Evolutionary conservation across 2,329 filamentous ascomycete species (phyloP).

Genomic region (Exophiala calicioides): DNA sequence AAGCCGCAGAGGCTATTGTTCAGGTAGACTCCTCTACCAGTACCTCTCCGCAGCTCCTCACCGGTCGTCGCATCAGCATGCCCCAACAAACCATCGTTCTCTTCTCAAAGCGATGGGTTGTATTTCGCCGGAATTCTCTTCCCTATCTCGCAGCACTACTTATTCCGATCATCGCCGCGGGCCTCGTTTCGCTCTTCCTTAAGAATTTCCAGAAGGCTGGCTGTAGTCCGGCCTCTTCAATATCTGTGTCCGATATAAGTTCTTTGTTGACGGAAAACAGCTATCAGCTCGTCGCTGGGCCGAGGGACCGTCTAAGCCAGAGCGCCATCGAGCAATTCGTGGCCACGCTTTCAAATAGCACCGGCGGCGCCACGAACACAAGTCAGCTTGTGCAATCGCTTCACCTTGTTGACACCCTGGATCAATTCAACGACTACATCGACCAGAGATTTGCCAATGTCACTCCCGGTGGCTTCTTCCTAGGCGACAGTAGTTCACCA

Average conservation of each 20-base stretch:
- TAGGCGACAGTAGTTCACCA: conserved; percentile 60
- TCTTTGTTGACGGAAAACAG: conserved; percentile 36
- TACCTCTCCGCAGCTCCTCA: conserved; percentile 56
- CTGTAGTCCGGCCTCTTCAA: conserved; percentile 55
- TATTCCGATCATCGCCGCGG: conserved; percentile 77
- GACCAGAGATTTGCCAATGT: conserved; percentile 64
- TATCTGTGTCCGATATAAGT: conserved; percentile 32
- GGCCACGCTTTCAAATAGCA: conserved; percentile 30
- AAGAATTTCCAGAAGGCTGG: conserved; percentile 54
- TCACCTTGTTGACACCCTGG: conserved; percentile 62
- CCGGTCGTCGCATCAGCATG: conserved; percentile 70
- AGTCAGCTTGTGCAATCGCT: conserved; percentile 42
- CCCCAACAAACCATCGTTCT: conserved; percentile 70
- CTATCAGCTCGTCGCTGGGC: conserved; percentile 42
- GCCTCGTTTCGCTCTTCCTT: conserved; percentile 75
- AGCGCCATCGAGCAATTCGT: conserved; percentile 28
- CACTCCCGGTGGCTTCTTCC: conserved; percentile 77
- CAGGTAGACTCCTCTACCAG: conserved; percentile 19
- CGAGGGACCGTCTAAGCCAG: conserved; percentile 34
- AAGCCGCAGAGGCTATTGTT: conserved; percentile 13
- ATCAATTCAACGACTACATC: conserved; percentile 69
- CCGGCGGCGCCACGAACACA: conserved; percentile 36
- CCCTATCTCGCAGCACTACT: conserved; percentile 73
- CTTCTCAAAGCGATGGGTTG: conserved; percentile 73
- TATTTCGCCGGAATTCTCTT: conserved; percentile 75